These are phyloP conservation scores for Yamadazyma insecticola DNA, from an alignment of 805 yeast species.

Conservation along the genomic window DNA sequence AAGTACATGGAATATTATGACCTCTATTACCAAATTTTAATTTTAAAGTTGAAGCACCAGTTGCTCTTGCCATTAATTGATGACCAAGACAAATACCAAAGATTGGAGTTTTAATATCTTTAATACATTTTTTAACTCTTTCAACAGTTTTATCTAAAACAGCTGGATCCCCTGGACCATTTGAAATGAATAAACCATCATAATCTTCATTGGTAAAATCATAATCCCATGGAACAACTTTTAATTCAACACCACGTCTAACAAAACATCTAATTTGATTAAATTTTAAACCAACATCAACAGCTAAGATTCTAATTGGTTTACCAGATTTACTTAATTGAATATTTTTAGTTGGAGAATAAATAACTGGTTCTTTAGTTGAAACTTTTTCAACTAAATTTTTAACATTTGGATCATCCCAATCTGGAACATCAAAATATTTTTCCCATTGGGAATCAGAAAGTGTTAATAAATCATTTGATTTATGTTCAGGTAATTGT, in stretches of 20 bases:
- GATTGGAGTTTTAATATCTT: slow-evolving; percentile 73
- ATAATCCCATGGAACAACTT: slow-evolving; percentile 94
- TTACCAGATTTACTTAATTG: slow-evolving; percentile 66
- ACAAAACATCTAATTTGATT: slow-evolving; percentile 97
- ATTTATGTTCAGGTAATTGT: slow-evolving; percentile 38
- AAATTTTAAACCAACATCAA: slow-evolving; percentile 97
- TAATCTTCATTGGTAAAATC: slow-evolving; percentile 76
- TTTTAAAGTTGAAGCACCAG: slow-evolving; percentile 90
- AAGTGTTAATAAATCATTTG: slow-evolving; percentile 29
- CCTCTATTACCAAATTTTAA: slow-evolving; percentile 99
- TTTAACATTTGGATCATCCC: slow-evolving; percentile 88
- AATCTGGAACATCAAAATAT: slow-evolving; percentile 71
- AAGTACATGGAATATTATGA: slow-evolving; percentile 95
- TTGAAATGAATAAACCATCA: slow-evolving; percentile 94
- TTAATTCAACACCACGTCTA: slow-evolving; percentile 90
- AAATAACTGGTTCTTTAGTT: slow-evolving; percentile 66
- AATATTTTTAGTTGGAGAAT: slow-evolving; percentile 58
- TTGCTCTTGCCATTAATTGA: slow-evolving; percentile 90
- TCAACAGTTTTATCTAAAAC: slow-evolving; percentile 67
- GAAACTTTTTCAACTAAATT: slow-evolving; percentile 93
- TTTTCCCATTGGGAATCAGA: slow-evolving; percentile 48
- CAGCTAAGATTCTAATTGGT: slow-evolving; percentile 75
- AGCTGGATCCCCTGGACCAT: slow-evolving; percentile 99
- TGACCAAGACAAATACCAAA: slow-evolving; percentile 99
- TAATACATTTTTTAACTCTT: slow-evolving; percentile 54